phyloP scores from a whole-genome alignment of 805 yeast species.

The Saturnispora zaruensis region DNA sequence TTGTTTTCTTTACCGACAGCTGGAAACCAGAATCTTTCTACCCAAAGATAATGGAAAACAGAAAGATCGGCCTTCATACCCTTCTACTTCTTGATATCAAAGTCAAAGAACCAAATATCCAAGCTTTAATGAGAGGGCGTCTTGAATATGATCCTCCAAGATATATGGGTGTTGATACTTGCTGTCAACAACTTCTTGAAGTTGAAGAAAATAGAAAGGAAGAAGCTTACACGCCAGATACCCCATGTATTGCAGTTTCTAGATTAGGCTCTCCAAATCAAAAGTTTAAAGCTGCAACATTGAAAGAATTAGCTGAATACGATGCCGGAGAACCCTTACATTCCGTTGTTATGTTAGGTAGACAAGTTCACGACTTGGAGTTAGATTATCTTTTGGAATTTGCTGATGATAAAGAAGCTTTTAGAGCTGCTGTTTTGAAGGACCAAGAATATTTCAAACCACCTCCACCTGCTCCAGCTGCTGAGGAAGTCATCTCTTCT shows the following conservation, averaged over 20 bases:
- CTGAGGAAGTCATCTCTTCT: slow-evolving; percentile 11
- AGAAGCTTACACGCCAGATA: slow-evolving; percentile 70
- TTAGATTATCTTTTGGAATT: slow-evolving; percentile 74
- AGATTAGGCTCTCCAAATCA: slow-evolving; percentile 85
- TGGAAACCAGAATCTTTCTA: slow-evolving; percentile 98
- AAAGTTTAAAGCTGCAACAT: slow-evolving; percentile 74
- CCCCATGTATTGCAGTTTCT: slow-evolving; percentile 92
- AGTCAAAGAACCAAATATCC: slow-evolving; percentile 93
- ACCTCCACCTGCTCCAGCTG: slow-evolving; percentile 15
- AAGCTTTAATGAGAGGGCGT: slow-evolving; percentile 89
- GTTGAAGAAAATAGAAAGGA: slow-evolving; percentile 73
- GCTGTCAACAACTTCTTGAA: slow-evolving; percentile 81
- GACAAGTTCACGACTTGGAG: slow-evolving; percentile 91
- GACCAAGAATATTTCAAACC: slow-evolving; percentile 63
- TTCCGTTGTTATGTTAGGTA: slow-evolving; percentile 81
- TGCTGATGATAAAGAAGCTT: slow-evolving; percentile 50
- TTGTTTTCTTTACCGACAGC: slow-evolving; percentile 88
- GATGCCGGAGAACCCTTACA: slow-evolving; percentile 95
- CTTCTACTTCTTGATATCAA: slow-evolving; percentile 82
- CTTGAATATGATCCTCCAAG: slow-evolving; percentile 93
- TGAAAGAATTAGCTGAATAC: slow-evolving; percentile 65
- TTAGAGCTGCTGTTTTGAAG: slow-evolving; percentile 36
- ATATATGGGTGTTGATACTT: slow-evolving; percentile 86
- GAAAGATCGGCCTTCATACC: slow-evolving; percentile 87
- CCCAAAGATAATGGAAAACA: slow-evolving; percentile 78